Evolutionary conservation across 495 filamentous ascomycete genomes (phyloP), one percentile per base, ranked within the genome.

Genomic region (Xylaria castorea): DNA sequence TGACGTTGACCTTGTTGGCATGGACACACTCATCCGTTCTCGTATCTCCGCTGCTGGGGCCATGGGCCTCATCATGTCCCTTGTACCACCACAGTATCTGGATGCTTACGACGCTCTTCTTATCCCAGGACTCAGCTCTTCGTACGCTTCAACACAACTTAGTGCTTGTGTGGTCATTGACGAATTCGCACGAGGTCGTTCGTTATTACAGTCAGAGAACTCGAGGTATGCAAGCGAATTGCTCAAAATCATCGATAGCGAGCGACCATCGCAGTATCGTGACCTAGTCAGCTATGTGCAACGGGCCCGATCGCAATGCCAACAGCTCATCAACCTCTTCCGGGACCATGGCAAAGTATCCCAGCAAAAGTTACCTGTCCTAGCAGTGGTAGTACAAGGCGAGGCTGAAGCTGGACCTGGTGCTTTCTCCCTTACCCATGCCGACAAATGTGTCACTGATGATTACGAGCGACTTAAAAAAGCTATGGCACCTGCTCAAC

Each of bases 361-460:
- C 53, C 83, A 87, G 61, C 84, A 87, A 58, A 93, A 91, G 77
- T 79, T 98, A 58, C 95, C 96, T 3, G 83, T 83, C 14, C 88
- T 98, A 48, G 93, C 97, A 67, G 92, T 94, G 42, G 91, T 98
- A 50, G 93, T 97, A 30, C 96, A 98, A 83, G 97, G 96, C 25
- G 95, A 98, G 73, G 80, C 91, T 1, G 92, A 94, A 77, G 94
- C 96, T 55, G 94, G 95, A 14, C 93, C 93, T 22, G 93, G 91
- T 71, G 94, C 96, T 36, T 99, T 99, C 82, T 96, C 93, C 50
- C 85, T 98, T 70, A 84, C 87, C 1, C 92, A 95, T 75, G 96
- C 94, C 1, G 93, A 97, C 73, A 94, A 93, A 80, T 91, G 96
- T 42, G 87, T 96, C 63, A 88, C 86, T 34, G 85, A 91, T 1